Percentiles rank a stretch among this genome's conserved stretches.
phyloP scores from a whole-genome alignment of 257 asterid genomes.

The Coffea eugenioides region DNA sequence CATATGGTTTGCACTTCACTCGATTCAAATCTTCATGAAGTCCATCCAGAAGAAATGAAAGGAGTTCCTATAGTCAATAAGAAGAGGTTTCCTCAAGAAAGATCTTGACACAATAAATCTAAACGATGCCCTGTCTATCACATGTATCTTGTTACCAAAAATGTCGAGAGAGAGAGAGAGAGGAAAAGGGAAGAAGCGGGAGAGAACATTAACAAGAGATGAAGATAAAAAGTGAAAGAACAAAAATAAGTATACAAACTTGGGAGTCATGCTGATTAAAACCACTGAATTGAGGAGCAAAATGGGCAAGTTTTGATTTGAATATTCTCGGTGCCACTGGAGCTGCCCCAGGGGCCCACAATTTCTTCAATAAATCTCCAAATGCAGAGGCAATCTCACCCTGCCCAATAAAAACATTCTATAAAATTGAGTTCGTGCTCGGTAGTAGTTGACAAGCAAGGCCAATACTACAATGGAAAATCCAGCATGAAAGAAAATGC shows the following conservation, averaged over 20 bases:
- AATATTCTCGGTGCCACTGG: conserved; percentile 90
- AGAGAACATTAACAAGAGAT: neutral
- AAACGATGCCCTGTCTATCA: neutral
- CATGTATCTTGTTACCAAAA: neutral
- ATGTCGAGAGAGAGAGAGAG: neutral
- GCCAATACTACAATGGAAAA: neutral
- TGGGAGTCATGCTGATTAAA: conserved; percentile 97
- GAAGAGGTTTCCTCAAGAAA: conserved; percentile 12
- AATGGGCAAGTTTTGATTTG: conserved; percentile 84
- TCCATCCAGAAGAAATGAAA: conserved; percentile 93
- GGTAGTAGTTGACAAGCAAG: neutral
- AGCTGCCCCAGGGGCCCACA: conserved; percentile 95
- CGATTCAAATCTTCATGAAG: conserved; percentile 99
- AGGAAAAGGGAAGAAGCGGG: neutral
- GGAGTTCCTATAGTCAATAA: conserved; percentile 63
- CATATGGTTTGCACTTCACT: conserved; percentile 88
- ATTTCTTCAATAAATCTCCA: conserved; percentile 84
- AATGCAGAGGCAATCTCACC: conserved; percentile 96
- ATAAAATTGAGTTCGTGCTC: neutral
- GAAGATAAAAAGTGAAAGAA: neutral
- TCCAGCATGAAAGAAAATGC: neutral
- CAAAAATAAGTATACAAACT: conserved; percentile 44
- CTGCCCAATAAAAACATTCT: conserved; percentile 30
- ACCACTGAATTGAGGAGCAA: conserved; percentile 97
- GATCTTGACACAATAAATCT: conserved; percentile 6